Conservation (phyloP, 257 asterid species). For the Rubia yunnanensis region DNA sequence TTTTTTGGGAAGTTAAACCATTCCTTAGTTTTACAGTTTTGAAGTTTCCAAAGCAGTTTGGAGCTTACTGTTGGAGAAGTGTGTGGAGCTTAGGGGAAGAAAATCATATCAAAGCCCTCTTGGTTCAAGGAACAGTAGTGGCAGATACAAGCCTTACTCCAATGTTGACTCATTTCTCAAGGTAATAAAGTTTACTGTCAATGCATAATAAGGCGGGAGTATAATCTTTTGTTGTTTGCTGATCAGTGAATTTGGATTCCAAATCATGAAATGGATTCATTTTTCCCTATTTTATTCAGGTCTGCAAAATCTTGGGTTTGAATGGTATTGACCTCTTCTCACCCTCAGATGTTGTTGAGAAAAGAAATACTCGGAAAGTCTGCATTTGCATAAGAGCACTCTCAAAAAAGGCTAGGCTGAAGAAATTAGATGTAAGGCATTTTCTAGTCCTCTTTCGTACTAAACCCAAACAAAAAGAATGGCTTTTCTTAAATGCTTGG, state of each 20-base stretch:
- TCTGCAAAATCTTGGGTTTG: conserved; percentile 83
- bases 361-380: conserved; percentile 60
- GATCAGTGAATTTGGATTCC: neutral
- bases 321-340: conserved; percentile 89
- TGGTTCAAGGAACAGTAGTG: conserved; percentile 59
- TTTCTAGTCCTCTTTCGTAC: neutral
- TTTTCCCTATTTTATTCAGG: conserved; percentile 21
- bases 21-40: conserved; percentile 31
- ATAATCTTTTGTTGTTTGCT: neutral
- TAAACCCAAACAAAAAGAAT: neutral
- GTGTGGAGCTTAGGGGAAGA: conserved; percentile 57
- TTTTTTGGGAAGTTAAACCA: neutral
- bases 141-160: conserved; percentile 86
- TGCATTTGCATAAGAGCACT: conserved; percentile 85
- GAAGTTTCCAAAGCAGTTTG: conserved; percentile 65
- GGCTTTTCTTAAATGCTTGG: neutral
- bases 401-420: conserved; percentile 75
- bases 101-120: conserved; percentile 45
- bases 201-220: neutral
- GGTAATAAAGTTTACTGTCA: conserved; percentile 31
- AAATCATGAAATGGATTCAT: neutral
- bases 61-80: conserved; percentile 56
- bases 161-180: conserved; percentile 81
- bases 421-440: conserved; percentile 56
- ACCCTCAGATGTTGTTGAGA: conserved; percentile 93